These are phyloP conservation scores for Phialemoniopsis sp. DNA, from an alignment of 2,329 filamentous ascomycete species.

Conservation along the genomic window DNA sequence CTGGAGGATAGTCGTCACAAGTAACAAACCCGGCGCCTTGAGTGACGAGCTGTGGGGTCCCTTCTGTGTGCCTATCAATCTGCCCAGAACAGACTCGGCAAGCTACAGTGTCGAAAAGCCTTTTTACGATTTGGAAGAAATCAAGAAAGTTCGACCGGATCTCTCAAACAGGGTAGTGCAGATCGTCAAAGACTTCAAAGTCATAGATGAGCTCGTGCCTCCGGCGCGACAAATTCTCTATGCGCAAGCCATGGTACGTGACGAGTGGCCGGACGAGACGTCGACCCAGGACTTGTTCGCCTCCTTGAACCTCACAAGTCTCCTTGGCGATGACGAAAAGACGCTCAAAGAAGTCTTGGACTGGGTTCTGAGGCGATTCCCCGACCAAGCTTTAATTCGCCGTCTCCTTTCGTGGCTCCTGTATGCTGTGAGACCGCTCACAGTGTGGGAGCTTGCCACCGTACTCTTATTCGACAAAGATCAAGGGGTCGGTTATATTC, in stretches of 20 bases:
- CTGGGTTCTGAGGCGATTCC: neutral
- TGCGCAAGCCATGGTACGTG: neutral
- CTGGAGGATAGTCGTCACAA: constrained; percentile 6
- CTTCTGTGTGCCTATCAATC: constrained; percentile 1
- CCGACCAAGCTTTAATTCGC: neutral
- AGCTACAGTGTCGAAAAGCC: too few relatives aligned
- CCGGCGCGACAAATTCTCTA: neutral
- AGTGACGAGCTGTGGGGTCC: constrained; percentile 2
- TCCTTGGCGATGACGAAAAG: constrained; percentile 2
- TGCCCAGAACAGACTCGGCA: neutral
- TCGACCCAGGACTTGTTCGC: too few relatives aligned
- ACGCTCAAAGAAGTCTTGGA: constrained; percentile 1
- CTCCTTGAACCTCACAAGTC: neutral
- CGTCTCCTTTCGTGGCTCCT: constrained; percentile 6
- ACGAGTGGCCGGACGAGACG: neutral
- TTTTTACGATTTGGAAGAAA: too few relatives aligned
- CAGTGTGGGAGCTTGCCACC: constrained; percentile 5
- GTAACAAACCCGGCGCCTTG: constrained; percentile 3
- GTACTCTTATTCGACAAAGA: constrained; percentile 1
- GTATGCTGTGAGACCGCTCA: constrained; percentile 2
- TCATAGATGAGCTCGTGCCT: neutral
- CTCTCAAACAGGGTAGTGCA: too few relatives aligned
- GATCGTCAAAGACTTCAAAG: neutral
- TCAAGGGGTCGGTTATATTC: neutral
- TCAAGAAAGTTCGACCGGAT: too few relatives aligned